These are phyloP conservation scores for Tylopilus felleus DNA, from an alignment of 768 basidiomycete species.

Conservation along the genomic window DNA sequence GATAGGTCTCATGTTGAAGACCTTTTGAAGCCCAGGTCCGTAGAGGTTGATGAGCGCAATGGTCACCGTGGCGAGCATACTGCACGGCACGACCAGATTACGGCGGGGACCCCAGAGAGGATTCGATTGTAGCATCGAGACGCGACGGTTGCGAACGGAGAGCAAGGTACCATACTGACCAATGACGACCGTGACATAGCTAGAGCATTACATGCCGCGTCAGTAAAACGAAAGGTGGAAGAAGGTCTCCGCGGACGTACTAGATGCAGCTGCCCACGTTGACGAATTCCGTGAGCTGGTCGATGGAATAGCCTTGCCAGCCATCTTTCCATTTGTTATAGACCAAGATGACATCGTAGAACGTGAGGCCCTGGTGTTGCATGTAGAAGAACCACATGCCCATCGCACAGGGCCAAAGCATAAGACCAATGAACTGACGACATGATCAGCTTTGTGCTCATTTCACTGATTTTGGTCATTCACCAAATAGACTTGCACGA, in stretches of 20 bases:
- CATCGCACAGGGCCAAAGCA: slow-evolving; percentile 45
- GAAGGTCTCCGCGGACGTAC: slow-evolving; percentile 28
- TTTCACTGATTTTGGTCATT: slow-evolving; percentile 8
- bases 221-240: neutral
- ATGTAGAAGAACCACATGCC: slow-evolving; percentile 41
- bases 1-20: slow-evolving; percentile 35
- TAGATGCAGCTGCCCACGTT: slow-evolving; percentile 41
- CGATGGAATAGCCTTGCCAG: slow-evolving; percentile 31
- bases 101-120: slow-evolving; percentile 39
- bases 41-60: slow-evolving; percentile 37
- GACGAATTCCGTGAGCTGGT: slow-evolving; percentile 35
- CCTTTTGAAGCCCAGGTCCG: slow-evolving; percentile 28
- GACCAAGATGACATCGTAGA: slow-evolving; percentile 36
- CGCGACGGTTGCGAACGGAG: slow-evolving; percentile 29
- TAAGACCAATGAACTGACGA: slow-evolving; percentile 39
- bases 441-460: neutral
- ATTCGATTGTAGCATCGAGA: slow-evolving; percentile 26
- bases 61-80: slow-evolving; percentile 32
- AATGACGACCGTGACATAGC: slow-evolving; percentile 36
- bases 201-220: slow-evolving; percentile 6
- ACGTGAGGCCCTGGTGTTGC: slow-evolving; percentile 31
- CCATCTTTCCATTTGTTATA: slow-evolving; percentile 39
- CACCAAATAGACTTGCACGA: slow-evolving; percentile 48
- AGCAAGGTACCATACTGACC: slow-evolving; percentile 26
- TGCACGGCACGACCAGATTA: slow-evolving; percentile 30